These are phyloP conservation scores for Aureobasidium sp. DNA, from an alignment of 2,329 filamentous ascomycete genomes.

Conservation along the genomic window DNA sequence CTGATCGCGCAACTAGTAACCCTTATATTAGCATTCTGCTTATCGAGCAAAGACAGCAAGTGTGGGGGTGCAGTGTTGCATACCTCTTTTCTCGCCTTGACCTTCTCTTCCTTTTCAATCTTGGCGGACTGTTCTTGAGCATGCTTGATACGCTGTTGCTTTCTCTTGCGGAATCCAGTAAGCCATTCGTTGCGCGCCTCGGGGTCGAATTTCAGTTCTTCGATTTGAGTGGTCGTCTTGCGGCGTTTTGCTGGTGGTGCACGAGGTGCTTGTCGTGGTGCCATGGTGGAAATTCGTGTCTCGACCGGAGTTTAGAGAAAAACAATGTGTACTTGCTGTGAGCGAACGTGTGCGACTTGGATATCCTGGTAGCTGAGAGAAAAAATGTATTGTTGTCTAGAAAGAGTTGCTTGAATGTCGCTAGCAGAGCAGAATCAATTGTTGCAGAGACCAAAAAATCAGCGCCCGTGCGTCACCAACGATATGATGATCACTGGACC, in stretches of 20 bases:
- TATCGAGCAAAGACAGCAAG: no score
- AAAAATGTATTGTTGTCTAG: background rate
- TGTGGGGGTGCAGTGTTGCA: background rate
- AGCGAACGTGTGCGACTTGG: background rate
- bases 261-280: constrained; percentile 1
- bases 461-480: background rate
- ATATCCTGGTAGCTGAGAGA: background rate
- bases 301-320: background rate
- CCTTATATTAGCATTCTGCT: background rate
- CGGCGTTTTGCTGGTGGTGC: constrained; percentile 11
- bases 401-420: background rate
- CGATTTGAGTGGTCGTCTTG: constrained; percentile 40
- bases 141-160: constrained; percentile 73
- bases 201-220: constrained; percentile 80
- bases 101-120: constrained; percentile 68
- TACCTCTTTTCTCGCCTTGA: constrained; percentile 70
- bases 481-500: background rate
- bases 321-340: background rate
- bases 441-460: constrained; percentile 9
- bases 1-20: constrained; percentile 67
- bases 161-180: constrained; percentile 95
- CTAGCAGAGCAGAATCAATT: background rate
- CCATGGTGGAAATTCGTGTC: background rate
- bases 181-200: constrained; percentile 77
- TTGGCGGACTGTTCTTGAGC: constrained; percentile 76